A percentile compares a stretch with the other conserved stretches of the same genome.
phyloP scores from a whole-genome alignment of 2,329 filamentous ascomycete species.

The Boeremia exigua region DNA sequence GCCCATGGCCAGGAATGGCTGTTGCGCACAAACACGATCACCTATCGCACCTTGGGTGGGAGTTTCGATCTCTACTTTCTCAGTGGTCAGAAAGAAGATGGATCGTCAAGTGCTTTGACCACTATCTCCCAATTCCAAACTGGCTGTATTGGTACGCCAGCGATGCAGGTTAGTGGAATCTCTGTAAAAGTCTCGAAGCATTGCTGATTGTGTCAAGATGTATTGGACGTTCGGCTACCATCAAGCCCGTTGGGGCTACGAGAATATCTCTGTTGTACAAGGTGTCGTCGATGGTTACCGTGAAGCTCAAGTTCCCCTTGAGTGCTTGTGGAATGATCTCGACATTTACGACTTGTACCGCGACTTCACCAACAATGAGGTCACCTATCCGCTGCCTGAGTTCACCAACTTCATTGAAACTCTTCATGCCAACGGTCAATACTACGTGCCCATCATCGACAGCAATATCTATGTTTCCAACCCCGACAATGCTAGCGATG shows the following conservation, averaged over 20 bases:
- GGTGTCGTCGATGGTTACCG: conserved; percentile 58
- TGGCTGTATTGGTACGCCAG: conserved; percentile 70
- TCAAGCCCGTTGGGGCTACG: conserved; percentile 81
- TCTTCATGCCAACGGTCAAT: conserved; percentile 59
- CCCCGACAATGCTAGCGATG: conserved; percentile 67
- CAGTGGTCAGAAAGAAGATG: conserved; percentile 69
- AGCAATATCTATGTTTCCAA: conserved; percentile 72
- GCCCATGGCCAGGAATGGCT: conserved; percentile 77
- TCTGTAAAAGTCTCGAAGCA: background rate
- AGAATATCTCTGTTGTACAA: conserved; percentile 32
- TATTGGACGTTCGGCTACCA: conserved; percentile 77
- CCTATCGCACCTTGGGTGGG: conserved; percentile 75
- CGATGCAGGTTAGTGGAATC: conserved; percentile 69
- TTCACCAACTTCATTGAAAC: conserved; percentile 56
- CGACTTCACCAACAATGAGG: conserved; percentile 61
- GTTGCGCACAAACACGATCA: conserved; percentile 66
- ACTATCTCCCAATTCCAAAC: conserved; percentile 63
- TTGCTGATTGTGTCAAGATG: background rate
- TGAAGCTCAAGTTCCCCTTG: conserved; percentile 60
- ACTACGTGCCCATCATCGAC: conserved; percentile 65
- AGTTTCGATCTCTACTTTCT: conserved; percentile 79
- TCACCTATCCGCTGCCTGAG: conserved; percentile 56
- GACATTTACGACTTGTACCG: conserved; percentile 54
- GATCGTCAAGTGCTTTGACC: conserved; percentile 61
- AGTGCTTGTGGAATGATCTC: conserved; percentile 49